Evolutionary conservation across 2,329 filamentous ascomycete species (phyloP).

Genomic region (Alternaria brassicae): DNA sequence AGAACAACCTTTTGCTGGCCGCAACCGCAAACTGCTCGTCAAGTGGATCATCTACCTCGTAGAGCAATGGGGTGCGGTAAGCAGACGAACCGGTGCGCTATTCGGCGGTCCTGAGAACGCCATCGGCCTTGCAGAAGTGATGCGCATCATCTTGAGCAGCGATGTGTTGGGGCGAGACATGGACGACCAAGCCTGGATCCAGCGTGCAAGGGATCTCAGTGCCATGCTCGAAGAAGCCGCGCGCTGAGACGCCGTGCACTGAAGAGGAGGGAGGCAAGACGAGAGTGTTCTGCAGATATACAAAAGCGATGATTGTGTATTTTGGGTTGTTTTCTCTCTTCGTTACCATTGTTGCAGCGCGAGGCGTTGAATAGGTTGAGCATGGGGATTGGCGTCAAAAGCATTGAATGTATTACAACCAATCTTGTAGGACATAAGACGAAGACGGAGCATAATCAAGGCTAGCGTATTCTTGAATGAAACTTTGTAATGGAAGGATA

Average conservation of each 20-base stretch:
- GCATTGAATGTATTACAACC: constrained; percentile 24
- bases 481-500: constrained; percentile 10
- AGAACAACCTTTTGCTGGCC: constrained; percentile 68
- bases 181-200: constrained; percentile 47
- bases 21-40: constrained; percentile 62
- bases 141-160: constrained; percentile 54
- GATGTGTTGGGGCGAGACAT: constrained; percentile 48
- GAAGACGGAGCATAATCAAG: constrained; percentile 1
- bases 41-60: constrained; percentile 69
- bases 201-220: constrained; percentile 37
- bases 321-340: constrained; percentile 16
- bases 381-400: constrained; percentile 28
- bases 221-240: constrained; percentile 41
- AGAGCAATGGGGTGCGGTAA: constrained; percentile 66
- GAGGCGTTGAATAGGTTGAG: constrained; percentile 38
- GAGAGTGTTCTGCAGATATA: constrained; percentile 6
- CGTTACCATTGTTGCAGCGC: constrained; percentile 35
- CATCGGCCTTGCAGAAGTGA: constrained; percentile 48
- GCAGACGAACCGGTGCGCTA: constrained; percentile 59
- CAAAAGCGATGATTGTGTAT: constrained; percentile 18
- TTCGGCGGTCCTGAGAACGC: constrained; percentile 69
- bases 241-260: constrained; percentile 18
- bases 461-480: constrained; percentile 19
- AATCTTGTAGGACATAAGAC: constrained; percentile 21
- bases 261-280: background rate